phyloP scores from a whole-genome alignment of 176 grass and related monocot species.

The Typha latifolia region DNA sequence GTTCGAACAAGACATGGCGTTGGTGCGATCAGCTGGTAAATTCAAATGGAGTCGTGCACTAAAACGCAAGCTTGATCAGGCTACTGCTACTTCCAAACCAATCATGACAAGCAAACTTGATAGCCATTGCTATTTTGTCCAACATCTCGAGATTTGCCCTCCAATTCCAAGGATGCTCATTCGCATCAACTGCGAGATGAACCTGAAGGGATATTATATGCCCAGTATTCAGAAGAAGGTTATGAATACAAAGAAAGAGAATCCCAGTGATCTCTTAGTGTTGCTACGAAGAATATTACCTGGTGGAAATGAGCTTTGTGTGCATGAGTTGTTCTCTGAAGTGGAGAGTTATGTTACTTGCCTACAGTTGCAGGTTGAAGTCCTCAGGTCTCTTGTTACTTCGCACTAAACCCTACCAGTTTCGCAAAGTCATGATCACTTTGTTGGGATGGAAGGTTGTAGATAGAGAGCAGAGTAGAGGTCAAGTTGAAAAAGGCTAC shows the following conservation, averaged over 20 bases:
- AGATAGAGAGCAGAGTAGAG: too few relatives aligned
- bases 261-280: background rate
- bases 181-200: background rate
- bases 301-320: conserved; percentile 1
- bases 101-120: background rate
- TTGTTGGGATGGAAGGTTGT: too few relatives aligned
- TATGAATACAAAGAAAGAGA: background rate
- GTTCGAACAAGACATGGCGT: conserved; percentile 3
- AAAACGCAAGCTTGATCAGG: background rate
- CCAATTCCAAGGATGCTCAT: background rate
- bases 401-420: background rate
- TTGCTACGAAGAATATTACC: conserved; percentile 3
- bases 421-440: too few relatives aligned
- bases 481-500: too few relatives aligned
- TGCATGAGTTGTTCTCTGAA: conserved; percentile 6
- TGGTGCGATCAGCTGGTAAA: background rate
- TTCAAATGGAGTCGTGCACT: conserved; percentile 13
- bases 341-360: conserved; percentile 6
- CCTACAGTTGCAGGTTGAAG: background rate
- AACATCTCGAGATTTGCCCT: background rate
- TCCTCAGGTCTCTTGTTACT: conserved; percentile 1
- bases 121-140: background rate
- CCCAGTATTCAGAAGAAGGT: background rate
- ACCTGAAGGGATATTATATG: background rate
- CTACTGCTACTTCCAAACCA: background rate